Evolutionary conservation across 2,329 filamentous ascomycete species (phyloP), one percentile per base, ranked within the genome.

Genomic region (Dissoconium aciculare): DNA sequence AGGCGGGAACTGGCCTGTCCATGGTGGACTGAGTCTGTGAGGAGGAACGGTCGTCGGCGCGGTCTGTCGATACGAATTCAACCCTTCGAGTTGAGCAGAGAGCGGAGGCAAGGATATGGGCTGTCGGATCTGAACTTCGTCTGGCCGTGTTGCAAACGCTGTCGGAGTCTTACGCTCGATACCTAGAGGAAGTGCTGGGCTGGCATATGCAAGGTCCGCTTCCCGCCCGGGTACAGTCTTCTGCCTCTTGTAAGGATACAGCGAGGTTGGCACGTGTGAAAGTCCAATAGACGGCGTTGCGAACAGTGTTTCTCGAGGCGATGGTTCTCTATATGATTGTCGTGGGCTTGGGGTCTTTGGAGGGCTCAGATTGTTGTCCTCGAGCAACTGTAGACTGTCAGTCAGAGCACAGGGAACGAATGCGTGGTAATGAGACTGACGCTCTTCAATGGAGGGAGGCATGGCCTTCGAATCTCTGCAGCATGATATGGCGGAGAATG

Each of bases 181-280:
- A 38, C 3, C 35, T 21, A 15, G 42, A 32, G 9, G 30, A 34
- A 16, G 33, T 23, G 13, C 10, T 38, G 35, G 11, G 6, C 31
- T 34, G 12, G 31, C 24, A 28, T 34, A 33, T 15, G 39, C 33
- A 27, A 36, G 33, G 9, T 30, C 30, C 4, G 31, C 32, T 13
- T 34, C 27, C 8, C 30, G 15, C 9, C 27, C 23, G 5, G 41
- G 33, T 14, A 44, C 45, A 4, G 43, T 52, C 15, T 48, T 38
- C 16, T 42, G 42, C 34, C 50, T 53, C 41, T 54, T 53, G 41
- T 51, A 51, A 3, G 51, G 51, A 32, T 54, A 53, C 1, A 54
- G 38, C 12, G 49, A 40, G 10, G 46, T 42, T 10, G 51, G 51
- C 32, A 51, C 53, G 44, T 50, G 52, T 2, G 47, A n/a, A n/a